Conservation (phyloP, 768 basidiomycete genomes). For the Neoboletus brunneissimus region DNA sequence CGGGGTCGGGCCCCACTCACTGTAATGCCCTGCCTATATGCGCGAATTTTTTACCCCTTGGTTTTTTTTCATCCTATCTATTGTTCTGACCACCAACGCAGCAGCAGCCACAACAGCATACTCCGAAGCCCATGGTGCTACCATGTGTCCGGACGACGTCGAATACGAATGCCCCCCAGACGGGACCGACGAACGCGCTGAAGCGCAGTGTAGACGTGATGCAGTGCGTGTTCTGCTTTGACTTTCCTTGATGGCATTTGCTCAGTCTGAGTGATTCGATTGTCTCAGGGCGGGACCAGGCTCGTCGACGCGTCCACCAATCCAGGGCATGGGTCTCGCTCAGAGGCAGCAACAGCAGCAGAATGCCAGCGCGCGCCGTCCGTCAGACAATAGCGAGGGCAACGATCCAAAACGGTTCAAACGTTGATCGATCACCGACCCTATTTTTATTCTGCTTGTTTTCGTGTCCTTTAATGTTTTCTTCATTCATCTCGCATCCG, state of each 20-base stretch:
- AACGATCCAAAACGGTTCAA: conserved; percentile 41
- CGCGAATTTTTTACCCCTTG: neutral
- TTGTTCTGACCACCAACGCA: neutral
- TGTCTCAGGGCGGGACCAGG: conserved; percentile 16
- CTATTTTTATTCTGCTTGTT: neutral
- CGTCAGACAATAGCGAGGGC: conserved; percentile 27
- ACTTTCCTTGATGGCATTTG: neutral
- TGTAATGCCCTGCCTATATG: conserved; percentile 4
- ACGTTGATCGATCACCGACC: conserved; percentile 25
- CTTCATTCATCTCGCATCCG: too few species aligned
- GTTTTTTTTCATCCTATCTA: neutral
- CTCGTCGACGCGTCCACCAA: conserved; percentile 20
- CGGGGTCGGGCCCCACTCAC: neutral
- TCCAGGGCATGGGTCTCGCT: conserved; percentile 41
- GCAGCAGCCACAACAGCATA: neutral
- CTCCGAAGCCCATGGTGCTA: conserved; percentile 1
- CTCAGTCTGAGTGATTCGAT: neutral
- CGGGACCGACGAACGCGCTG: conserved; percentile 12
- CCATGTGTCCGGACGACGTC: conserved; percentile 10
- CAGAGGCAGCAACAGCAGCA: conserved; percentile 31
- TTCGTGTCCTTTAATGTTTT: neutral
- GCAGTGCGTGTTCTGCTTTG: conserved; percentile 23
- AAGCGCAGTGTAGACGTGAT: conserved; percentile 37
- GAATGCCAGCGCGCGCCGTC: conserved; percentile 10
- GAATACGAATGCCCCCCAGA: neutral